Base-by-base conservation (phyloP, 768 basidiomycete genomes). In the Serpula lacrymans region DNA sequence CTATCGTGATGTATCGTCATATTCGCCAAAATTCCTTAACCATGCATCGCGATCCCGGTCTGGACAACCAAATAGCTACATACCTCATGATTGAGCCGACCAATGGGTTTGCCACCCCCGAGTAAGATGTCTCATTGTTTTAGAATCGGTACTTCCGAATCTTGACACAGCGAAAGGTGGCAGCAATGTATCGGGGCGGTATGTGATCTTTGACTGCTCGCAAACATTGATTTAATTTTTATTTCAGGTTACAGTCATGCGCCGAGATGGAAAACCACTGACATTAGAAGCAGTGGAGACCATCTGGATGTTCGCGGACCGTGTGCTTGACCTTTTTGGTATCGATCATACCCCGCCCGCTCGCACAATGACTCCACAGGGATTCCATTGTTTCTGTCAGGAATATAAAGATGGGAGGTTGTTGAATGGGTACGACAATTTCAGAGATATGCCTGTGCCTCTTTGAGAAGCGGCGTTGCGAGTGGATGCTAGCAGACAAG, bases 261-360 rank as follows among this genome's bases (percentile, higher is more conserved):
- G 54, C 25, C 49, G 49, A 46, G 57, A 58, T 27, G 43, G 46
- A 29, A 51, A 51, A 11, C 20, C 48, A 0, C 54, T 58, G 16
- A 53, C 57, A 17, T 47, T 49, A 2, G 56, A 58, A 34, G 57
- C 52, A 1, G 34, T 55, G 3, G 57, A 58, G 37, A 58, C 57
- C 2, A 49, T 43, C 25, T 54, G 62, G 51, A 62, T 63, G 58
- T 66, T 58, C 21, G 54, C 60, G 23, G 62, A 67, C 47, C 45
- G 54, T 36, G 35, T 64, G 5, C 51, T 65, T 22, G 48, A 49
- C 42, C 42, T 59, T 24, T 63, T 62, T 33, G 58, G 43, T 21
- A 53, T 55, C 6, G 50, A 48, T 14, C 47, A 39, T 9, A 28
- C n/a, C 9, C 9, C 27, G 27, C 9, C 27, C n/a, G 9, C 9